Conservation (phyloP, 257 asterid genomes). For the Solanum appendiculatum region DNA sequence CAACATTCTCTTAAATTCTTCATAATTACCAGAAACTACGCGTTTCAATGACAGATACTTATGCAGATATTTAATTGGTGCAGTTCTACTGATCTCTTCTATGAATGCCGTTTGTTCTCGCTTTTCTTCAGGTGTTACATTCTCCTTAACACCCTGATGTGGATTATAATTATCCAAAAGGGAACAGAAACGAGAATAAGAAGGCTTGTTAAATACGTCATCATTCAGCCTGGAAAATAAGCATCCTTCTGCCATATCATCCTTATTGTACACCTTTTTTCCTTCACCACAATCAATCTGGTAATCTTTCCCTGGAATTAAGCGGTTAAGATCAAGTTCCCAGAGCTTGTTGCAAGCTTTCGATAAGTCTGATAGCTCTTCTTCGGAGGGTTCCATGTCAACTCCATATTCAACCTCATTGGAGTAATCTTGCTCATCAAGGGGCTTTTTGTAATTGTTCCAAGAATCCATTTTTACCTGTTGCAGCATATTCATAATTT, state of each 20-base stretch:
- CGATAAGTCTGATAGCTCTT: conserved; percentile 57
- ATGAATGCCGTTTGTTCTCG: conserved; percentile 80
- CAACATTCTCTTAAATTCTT: conserved; percentile 65
- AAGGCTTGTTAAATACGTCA: conserved; percentile 55
- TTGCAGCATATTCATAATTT: background rate
- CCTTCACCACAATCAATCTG: conserved; percentile 84
- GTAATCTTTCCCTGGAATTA: conserved; percentile 73
- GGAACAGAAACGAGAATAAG: conserved; percentile 75
- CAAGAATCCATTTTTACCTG: conserved; percentile 59
- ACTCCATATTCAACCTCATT: conserved; percentile 30
- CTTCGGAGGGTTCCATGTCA: conserved; percentile 46
- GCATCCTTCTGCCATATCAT: conserved; percentile 70
- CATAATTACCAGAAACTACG: conserved; percentile 27
- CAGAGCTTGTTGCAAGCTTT: conserved; percentile 70
- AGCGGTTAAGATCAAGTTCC: conserved; percentile 79
- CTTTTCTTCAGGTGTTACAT: conserved; percentile 65
- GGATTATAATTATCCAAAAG: conserved; percentile 94
- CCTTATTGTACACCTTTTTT: conserved; percentile 67
- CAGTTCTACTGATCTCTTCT: conserved; percentile 92
- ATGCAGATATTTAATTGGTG: conserved; percentile 76
- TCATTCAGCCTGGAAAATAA: conserved; percentile 71
- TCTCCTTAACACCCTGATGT: conserved; percentile 73
- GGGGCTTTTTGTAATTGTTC: conserved; percentile 58
- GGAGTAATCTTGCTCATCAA: conserved; percentile 60
- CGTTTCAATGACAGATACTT: conserved; percentile 61